These are phyloP conservation scores for Chalara sp. DNA, from an alignment of 2,329 filamentous ascomycete species.

Conservation along the genomic window DNA sequence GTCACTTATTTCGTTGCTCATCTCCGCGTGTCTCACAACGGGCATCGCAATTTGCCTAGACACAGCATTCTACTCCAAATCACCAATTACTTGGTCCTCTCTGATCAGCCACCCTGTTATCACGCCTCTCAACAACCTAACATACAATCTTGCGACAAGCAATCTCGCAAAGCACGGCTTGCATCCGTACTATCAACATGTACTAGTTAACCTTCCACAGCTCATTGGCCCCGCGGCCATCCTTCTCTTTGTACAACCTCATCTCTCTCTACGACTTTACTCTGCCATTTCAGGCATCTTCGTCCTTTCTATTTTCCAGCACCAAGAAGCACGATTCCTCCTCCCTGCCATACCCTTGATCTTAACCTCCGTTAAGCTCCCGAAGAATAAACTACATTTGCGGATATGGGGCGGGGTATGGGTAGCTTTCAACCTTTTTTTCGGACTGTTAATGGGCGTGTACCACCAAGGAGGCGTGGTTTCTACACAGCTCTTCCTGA, in stretches of 20 bases:
- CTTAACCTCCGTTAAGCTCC: slow-evolving; percentile 64
- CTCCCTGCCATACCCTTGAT: slow-evolving; percentile 71
- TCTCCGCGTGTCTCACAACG: slow-evolving; percentile 61
- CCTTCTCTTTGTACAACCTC: slow-evolving; percentile 51
- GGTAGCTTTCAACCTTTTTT: slow-evolving; percentile 61
- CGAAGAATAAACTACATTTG: slow-evolving; percentile 42
- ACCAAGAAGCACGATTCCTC: slow-evolving; percentile 75
- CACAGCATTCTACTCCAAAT: slow-evolving; percentile 71
- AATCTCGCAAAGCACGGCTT: slow-evolving; percentile 72
- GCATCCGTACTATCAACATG: slow-evolving; percentile 73
- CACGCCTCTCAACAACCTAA: slow-evolving; percentile 71
- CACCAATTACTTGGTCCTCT: slow-evolving; percentile 57
- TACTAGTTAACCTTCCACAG: slow-evolving; percentile 63
- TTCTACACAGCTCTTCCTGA: slow-evolving; percentile 68
- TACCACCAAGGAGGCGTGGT: slow-evolving; percentile 79
- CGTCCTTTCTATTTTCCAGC: slow-evolving; percentile 66
- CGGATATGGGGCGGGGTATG: slow-evolving; percentile 54
- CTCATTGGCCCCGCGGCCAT: slow-evolving; percentile 64
- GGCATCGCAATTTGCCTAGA: slow-evolving; percentile 73
- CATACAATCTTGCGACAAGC: slow-evolving; percentile 63
- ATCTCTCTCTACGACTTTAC: slow-evolving; percentile 55
- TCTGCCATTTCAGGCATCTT: slow-evolving; percentile 68
- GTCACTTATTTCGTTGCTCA: slow-evolving; percentile 55
- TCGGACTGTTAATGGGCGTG: slow-evolving; percentile 69
- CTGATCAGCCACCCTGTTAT: slow-evolving; percentile 61